phyloP scores from a whole-genome alignment of 495 filamentous ascomycete genomes.

The Aspergillus biplanus region DNA sequence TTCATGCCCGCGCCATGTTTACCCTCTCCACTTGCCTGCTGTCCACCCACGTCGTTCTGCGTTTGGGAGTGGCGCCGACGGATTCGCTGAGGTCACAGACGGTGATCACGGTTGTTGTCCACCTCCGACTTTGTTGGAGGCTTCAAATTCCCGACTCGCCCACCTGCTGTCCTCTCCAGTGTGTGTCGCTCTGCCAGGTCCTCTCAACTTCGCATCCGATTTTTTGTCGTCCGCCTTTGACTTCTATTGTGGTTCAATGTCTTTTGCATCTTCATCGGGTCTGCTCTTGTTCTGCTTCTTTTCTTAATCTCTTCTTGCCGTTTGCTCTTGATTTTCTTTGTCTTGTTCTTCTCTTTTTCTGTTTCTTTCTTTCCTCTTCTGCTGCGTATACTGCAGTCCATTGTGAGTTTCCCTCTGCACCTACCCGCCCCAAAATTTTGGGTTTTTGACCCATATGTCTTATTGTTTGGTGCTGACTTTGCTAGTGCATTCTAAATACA shows the following conservation, averaged over 20 bases:
- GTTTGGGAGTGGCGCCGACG: conserved; percentile 35
- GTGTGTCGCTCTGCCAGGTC: conserved; percentile 2
- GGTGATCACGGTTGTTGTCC: conserved; percentile 35
- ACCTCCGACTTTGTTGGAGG: conserved; percentile 27
- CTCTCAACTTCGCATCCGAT: conserved; percentile 2
- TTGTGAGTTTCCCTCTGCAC: conserved; percentile 33
- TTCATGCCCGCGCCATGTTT: conserved; percentile 42
- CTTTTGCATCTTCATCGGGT: conserved; percentile 23
- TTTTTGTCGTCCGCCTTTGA: conserved; percentile 11
- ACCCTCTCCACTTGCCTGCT: conserved; percentile 38
- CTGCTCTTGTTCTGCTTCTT: conserved; percentile 27
- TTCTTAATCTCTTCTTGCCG: conserved; percentile 26
- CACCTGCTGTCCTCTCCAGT: conserved; percentile 22
- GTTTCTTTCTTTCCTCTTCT: conserved; percentile 21
- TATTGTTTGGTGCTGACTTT: conserved; percentile 16
- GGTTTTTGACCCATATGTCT: not conserved
- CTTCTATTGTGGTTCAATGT: conserved; percentile 23
- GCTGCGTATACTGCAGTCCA: conserved; percentile 12
- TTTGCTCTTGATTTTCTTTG: conserved; percentile 29
- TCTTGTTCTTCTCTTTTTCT: conserved; percentile 23
- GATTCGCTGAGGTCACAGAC: conserved; percentile 27
- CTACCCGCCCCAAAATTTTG: conserved; percentile 22
- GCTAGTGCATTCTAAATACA: conserved; percentile 1
- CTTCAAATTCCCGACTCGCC: conserved; percentile 42
- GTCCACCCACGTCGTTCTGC: conserved; percentile 30